Percentiles rank a stretch among this genome's conserved stretches.
Conservation (phyloP, 2,329 filamentous ascomycete genomes). For the Fusarium abutilonis region DNA sequence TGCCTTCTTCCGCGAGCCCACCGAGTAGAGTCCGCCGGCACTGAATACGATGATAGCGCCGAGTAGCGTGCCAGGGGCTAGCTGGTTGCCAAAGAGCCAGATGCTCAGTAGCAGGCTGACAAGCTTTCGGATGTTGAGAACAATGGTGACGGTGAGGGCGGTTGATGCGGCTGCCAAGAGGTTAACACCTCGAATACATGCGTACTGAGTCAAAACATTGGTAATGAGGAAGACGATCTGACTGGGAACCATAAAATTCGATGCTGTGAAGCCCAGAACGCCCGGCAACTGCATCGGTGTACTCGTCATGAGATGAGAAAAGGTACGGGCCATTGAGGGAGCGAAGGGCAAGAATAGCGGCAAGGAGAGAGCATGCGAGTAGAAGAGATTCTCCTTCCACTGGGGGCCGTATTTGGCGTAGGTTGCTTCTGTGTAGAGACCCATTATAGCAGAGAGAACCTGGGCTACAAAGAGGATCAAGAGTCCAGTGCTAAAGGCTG, state of each 20-base stretch:
- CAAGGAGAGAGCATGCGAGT: constrained; percentile 80
- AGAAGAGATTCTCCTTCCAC: constrained; percentile 97
- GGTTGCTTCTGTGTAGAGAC: constrained; percentile 90
- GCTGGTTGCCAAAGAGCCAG: constrained; percentile 88
- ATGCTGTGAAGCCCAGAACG: constrained; percentile 27
- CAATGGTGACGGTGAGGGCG: constrained; percentile 94
- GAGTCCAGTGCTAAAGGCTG: constrained; percentile 71
- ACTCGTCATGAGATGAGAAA: constrained; percentile 70
- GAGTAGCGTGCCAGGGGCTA: constrained; percentile 78
- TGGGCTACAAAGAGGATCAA: constrained; percentile 87
- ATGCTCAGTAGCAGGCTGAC: constrained; percentile 92
- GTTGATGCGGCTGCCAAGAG: constrained; percentile 88
- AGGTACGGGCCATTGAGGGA: constrained; percentile 71
- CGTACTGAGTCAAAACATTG: constrained; percentile 90
- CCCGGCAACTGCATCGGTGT: constrained; percentile 59
- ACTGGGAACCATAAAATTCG: constrained; percentile 61
- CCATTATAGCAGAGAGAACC: constrained; percentile 91
- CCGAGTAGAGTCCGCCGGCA: constrained; percentile 88
- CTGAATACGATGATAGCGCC: constrained; percentile 89
- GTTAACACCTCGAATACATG: constrained; percentile 96
- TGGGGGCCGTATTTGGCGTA: constrained; percentile 87
- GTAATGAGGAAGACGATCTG: constrained; percentile 76
- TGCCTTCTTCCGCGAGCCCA: constrained; percentile 63
- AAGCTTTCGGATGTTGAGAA: constrained; percentile 93
- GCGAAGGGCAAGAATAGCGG: constrained; percentile 79